Conservation (phyloP, 306 rosid genomes). For the barrel medic (Medicago truncatula) region MtrunA17r5.0-ANR NC_053048.1:26483501-26484000, state of each 20-base stretch:
- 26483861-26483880: constrained; percentile 49
- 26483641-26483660: constrained; percentile 47
- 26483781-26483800: not conserved
- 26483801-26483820: constrained; percentile 47
- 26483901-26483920: constrained; percentile 40
- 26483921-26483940: constrained; percentile 43
- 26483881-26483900: constrained; percentile 42
- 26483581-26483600: constrained; percentile 35
- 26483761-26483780: not conserved
- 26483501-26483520: not conserved
- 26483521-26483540: not conserved
- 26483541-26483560: not conserved
- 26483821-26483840: constrained; percentile 33
- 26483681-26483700: constrained; percentile 41
- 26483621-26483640: constrained; percentile 44
- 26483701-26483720: constrained; percentile 47
- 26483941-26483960: constrained; percentile 42
- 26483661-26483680: constrained; percentile 51
- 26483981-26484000: constrained; percentile 46
- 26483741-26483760: not conserved
- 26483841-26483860: constrained; percentile 45
- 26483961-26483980: constrained; percentile 45
- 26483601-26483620: constrained; percentile 33
- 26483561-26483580: constrained; percentile 33
- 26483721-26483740: constrained; percentile 40